Percentiles rank a stretch among this genome's conserved stretches.
Evolutionary conservation across 495 filamentous ascomycete species (phyloP).

Genomic region (Darksidea phi): DNA sequence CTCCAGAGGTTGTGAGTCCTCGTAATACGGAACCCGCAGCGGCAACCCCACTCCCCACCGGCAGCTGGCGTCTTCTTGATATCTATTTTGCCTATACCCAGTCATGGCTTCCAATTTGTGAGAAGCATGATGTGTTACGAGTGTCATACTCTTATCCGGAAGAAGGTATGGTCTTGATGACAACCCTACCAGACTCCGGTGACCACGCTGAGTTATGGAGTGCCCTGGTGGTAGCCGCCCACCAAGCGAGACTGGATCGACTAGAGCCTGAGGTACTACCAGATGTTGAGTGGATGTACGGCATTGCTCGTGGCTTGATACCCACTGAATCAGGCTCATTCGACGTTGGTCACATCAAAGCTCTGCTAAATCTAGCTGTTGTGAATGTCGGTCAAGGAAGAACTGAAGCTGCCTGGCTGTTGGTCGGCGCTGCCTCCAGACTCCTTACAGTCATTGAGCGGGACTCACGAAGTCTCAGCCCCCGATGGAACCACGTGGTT

Average conservation of each 20-base stretch:
- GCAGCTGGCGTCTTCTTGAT: slow-evolving; percentile 65
- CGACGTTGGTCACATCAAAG: slow-evolving; percentile 62
- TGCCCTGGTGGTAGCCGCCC: slow-evolving; percentile 56
- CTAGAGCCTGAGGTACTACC: background rate
- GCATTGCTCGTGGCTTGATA: slow-evolving; percentile 57
- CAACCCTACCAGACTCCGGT: slow-evolving; percentile 45
- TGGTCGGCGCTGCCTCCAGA: slow-evolving; percentile 62
- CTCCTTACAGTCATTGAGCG: slow-evolving; percentile 55
- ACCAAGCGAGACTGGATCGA: slow-evolving; percentile 36
- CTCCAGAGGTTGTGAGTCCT: too few species aligned
- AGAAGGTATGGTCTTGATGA: slow-evolving; percentile 31
- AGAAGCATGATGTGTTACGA: slow-evolving; percentile 65
- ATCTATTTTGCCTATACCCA: slow-evolving; percentile 72
- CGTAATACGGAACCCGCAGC: background rate
- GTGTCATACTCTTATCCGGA: slow-evolving; percentile 52
- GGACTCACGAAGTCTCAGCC: slow-evolving; percentile 28
- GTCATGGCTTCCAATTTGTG: slow-evolving; percentile 69
- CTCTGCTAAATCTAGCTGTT: slow-evolving; percentile 60
- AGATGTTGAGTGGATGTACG: slow-evolving; percentile 52
- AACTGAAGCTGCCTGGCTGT: slow-evolving; percentile 58
- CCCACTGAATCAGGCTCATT: slow-evolving; percentile 58
- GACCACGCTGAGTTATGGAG: slow-evolving; percentile 67
- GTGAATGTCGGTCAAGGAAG: slow-evolving; percentile 58
- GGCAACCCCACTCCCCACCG: slow-evolving; percentile 47
- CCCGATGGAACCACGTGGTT: slow-evolving; percentile 52